Conservation (phyloP, 306 rosid species). For the Mimosa pudica region DNA sequence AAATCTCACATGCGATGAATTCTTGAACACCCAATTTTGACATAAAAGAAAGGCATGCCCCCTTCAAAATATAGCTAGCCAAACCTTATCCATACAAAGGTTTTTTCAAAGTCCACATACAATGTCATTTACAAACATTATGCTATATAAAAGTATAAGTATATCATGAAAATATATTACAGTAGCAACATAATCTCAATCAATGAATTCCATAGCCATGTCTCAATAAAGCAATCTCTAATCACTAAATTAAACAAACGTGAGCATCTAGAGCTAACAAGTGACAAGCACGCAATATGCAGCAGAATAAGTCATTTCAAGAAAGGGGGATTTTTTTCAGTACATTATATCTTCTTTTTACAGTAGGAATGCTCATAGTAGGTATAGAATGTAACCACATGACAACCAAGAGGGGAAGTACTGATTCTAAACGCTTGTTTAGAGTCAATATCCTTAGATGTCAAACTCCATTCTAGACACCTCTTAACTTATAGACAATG, state of each 20-base stretch:
- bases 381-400: neutral
- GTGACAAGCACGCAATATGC: neutral
- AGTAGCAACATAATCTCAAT: neutral
- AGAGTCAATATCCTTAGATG: neutral
- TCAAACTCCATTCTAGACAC: neutral
- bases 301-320: neutral
- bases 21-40: neutral
- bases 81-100: neutral
- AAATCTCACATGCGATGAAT: neutral
- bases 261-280: neutral
- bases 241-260: neutral
- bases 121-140: constrained; percentile 2
- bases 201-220: neutral
- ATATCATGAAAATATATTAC: neutral
- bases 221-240: neutral
- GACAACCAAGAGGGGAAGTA: neutral
- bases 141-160: neutral
- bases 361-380: neutral
- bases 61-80: neutral
- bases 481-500: neutral
- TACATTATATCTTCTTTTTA: neutral
- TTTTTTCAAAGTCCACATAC: neutral
- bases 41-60: neutral
- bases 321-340: neutral
- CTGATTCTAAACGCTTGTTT: neutral